Conservation (phyloP, 768 basidiomycete genomes). For the Mycena chlorophos region DNA sequence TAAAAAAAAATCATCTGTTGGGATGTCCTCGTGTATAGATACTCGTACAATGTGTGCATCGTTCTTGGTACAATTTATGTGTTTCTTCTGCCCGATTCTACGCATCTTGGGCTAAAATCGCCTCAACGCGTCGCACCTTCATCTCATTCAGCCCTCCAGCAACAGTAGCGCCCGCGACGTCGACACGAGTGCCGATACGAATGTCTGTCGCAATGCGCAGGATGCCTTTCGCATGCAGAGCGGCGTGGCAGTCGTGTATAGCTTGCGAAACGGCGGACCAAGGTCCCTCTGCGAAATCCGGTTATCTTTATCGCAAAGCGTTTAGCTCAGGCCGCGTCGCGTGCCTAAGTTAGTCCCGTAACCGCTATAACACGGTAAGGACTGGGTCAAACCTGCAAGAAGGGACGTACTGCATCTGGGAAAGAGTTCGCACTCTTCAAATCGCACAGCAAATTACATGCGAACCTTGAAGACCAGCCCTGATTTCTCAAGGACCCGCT, state of each 20-base stretch:
- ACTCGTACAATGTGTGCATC: neutral
- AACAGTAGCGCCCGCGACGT: constrained; percentile 61
- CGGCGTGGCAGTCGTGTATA: constrained; percentile 89
- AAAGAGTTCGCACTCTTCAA: neutral
- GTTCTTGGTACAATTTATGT: neutral
- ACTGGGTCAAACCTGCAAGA: neutral
- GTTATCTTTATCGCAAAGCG: neutral
- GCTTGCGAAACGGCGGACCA: constrained; percentile 83
- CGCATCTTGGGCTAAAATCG: constrained; percentile 58
- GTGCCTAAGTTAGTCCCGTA: constrained; percentile 89
- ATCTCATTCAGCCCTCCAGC: constrained; percentile 61
- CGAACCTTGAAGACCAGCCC: constrained; percentile 79
- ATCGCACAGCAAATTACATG: constrained; percentile 9
- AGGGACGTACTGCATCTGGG: constrained; percentile 66
- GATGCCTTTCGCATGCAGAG: constrained; percentile 75
- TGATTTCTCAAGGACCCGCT: constrained; percentile 76
- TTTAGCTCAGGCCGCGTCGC: constrained; percentile 12
- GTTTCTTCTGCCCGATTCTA: neutral
- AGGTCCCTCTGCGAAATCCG: constrained; percentile 62
- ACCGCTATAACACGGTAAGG: constrained; percentile 50
- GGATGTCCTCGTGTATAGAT: neutral
- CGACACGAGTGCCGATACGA: constrained; percentile 86
- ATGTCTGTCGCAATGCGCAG: constrained; percentile 88
- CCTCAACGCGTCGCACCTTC: constrained; percentile 81
- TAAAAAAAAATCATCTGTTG: neutral